Percentiles rank a stretch among this genome's conserved stretches.
These are phyloP conservation scores for Fragaria vesca DNA, from an alignment of 306 rosid genomes.

Conservation along the genomic window DNA sequence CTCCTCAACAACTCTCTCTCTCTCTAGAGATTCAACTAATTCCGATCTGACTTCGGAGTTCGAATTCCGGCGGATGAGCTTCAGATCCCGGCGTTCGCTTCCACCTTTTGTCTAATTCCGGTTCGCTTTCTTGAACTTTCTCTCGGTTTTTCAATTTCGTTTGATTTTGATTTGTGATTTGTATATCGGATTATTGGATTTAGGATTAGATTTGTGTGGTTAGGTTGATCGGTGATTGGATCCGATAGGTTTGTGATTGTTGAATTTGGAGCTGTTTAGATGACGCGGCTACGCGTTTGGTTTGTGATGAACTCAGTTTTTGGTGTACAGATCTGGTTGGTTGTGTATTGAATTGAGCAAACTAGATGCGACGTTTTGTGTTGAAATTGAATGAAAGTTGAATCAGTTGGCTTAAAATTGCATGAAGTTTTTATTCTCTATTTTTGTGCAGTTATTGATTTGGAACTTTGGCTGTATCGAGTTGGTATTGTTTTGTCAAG, in stretches of 20 bases:
- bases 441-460: background rate
- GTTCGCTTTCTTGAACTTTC: conserved; percentile 9
- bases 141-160: background rate
- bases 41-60: conserved; percentile 12
- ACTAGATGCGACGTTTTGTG: background rate
- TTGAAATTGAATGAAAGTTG: background rate
- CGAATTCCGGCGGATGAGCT: background rate
- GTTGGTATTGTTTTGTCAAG: background rate
- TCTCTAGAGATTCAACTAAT: conserved; percentile 32
- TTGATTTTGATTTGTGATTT: background rate
- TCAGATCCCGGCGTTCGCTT: conserved; percentile 20
- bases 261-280: conserved; percentile 12
- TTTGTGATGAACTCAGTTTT: conserved; percentile 5
- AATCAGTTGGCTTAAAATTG: background rate
- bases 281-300: background rate
- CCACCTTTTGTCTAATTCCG: conserved; percentile 24
- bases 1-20: conserved; percentile 1
- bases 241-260: conserved; percentile 21
- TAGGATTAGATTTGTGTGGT: conserved; percentile 4
- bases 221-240: conserved; percentile 17
- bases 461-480: background rate
- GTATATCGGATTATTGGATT: background rate
- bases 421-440: background rate
- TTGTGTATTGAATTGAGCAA: background rate
- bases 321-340: conserved; percentile 13